Evolutionary conservation across 2,329 filamentous ascomycete species (phyloP), one percentile per base, ranked within the genome.

Genomic region (Thermothelomyces thermophilus): DNA sequence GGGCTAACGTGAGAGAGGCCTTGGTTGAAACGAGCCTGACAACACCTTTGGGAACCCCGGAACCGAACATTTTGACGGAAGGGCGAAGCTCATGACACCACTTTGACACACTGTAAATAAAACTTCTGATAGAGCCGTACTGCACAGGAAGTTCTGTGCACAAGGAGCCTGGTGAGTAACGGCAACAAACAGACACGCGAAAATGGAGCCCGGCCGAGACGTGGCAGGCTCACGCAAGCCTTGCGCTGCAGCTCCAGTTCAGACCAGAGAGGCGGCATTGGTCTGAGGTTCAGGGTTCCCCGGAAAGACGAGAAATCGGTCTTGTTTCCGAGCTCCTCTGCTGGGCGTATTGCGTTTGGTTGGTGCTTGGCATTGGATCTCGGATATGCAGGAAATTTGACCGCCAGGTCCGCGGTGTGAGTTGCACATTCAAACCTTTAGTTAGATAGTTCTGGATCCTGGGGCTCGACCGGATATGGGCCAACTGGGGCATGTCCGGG

Each of bases 191-290:
- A 19, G n/a, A 16, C n/a, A 41, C 39, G n/a, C 39, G 10, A 31
- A 24, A 30, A 26, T 26, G 24, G 24, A 28, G 20, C 22, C 37
- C 17, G 17, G 19, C 19, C 13, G 17, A 26, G 48, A 51, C 49
- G 49, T 51, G 49, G 44, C 49, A 46, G 26, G n/a, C 11, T 51
- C 22, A 43, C 37, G 41, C 45, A 41, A 41, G 30, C 50, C 43
- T 45, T 8, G 37, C 33, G 41, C 45, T 28, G 50, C 45, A 48
- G 28, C 20, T 20, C 17, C 7, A 17, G 14, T 31, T 17, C 39
- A 22, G 44, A 37, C 30, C 33, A 26, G 9, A 9, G 24, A 48
- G 49, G 34, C 31, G 35, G n/a, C n/a, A n/a, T n/a, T n/a, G n/a
- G n/a, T n/a, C 28, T 16, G n/a, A 16, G 28, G 28, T 26, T 26